phyloP scores from a whole-genome alignment of 768 basidiomycete genomes.

The Amanita pallidorosea region DNA sequence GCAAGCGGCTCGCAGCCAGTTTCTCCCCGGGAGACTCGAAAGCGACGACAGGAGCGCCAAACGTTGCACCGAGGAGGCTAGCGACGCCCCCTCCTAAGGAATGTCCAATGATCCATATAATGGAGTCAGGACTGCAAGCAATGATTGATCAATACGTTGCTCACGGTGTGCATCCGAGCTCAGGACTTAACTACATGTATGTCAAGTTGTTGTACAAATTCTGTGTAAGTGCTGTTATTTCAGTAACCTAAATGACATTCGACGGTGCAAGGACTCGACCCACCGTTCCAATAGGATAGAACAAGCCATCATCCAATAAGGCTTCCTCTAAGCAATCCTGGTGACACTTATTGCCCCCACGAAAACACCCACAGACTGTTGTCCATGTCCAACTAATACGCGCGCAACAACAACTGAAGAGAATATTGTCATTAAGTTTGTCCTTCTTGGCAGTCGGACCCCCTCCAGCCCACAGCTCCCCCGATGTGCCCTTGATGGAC shows the following conservation, averaged over 20 bases:
- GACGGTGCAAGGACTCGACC: constrained; percentile 19
- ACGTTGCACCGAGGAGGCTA: constrained; percentile 77
- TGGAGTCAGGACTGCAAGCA: constrained; percentile 52
- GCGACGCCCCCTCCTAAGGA: constrained; percentile 68
- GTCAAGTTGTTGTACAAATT: constrained; percentile 92
- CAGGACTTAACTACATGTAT: constrained; percentile 57
- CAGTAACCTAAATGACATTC: neutral
- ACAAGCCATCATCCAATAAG: constrained; percentile 69
- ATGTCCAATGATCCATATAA: constrained; percentile 82
- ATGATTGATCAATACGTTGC: neutral
- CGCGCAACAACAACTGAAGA: constrained; percentile 95
- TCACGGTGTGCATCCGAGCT: neutral
- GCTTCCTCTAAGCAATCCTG: constrained; percentile 68
- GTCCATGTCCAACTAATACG: constrained; percentile 89
- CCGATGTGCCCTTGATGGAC: constrained; percentile 92
- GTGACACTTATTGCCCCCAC: constrained; percentile 73
- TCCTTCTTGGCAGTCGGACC: constrained; percentile 88
- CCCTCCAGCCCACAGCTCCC: constrained; percentile 57
- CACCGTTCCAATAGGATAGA: constrained; percentile 86
- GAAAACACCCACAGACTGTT: constrained; percentile 85
- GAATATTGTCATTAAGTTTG: constrained; percentile 85
- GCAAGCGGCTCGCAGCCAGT: constrained; percentile 68
- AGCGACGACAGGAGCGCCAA: constrained; percentile 78
- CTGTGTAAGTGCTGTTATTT: constrained; percentile 24
- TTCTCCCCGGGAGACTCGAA: constrained; percentile 88